Evolutionary conservation across 2,329 filamentous ascomycete species (phyloP), one percentile per base, ranked within the genome.

Genomic region (Aspergillus fructus): DNA sequence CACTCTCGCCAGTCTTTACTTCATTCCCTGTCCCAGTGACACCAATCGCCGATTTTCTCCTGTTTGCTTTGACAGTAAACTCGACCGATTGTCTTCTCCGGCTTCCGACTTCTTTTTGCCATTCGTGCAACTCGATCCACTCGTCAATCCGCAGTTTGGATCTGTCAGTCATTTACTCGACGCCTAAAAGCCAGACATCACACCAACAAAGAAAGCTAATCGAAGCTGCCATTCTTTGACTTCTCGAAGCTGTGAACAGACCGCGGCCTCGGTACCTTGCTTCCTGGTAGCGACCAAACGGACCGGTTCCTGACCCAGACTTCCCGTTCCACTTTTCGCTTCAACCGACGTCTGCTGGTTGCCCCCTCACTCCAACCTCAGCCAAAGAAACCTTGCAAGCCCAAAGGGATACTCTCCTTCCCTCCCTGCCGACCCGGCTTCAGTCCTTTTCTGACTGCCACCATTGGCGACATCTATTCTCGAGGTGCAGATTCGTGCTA

Each of bases 401-500:
- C 49, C 39, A 41, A 62, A 62, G 63, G 59, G 60, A 61, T 62
- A 62, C 37, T 27, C 61, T 59, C 51, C 53, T 62, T 56, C 47
- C 48, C 48, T 61, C 59, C 59, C 59, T 61, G 59, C 58, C 53
- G 50, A 51, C 51, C 48, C 49, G 21, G 30, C 17, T 37, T 49
- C 47, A n/a, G 30, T 19, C 21, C 45, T 54, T 55, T 41, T 53
- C 54, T 55, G 49, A 62, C 45, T 51, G 33, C 34, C 53, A 23
- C 49, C 37, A 50, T 53, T 49, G 37, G 56, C 34, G 4, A 23
- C 30, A 15, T 24, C 23, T 41, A 56, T 61, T 59, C 57, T 59
- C 58, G 55, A 65, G 52, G 59, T 61, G 60, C 59, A 60, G 46
- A 59, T 62, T 59, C 30, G 62, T 62, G 60, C 53, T 61, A 62